A percentile compares a stretch with the other conserved stretches of the same genome.
These are phyloP conservation scores for Tieghemiomyces parasiticus DNA, from an alignment of 192 early-diverging fungal genomes.

Conservation along the genomic window DNA sequence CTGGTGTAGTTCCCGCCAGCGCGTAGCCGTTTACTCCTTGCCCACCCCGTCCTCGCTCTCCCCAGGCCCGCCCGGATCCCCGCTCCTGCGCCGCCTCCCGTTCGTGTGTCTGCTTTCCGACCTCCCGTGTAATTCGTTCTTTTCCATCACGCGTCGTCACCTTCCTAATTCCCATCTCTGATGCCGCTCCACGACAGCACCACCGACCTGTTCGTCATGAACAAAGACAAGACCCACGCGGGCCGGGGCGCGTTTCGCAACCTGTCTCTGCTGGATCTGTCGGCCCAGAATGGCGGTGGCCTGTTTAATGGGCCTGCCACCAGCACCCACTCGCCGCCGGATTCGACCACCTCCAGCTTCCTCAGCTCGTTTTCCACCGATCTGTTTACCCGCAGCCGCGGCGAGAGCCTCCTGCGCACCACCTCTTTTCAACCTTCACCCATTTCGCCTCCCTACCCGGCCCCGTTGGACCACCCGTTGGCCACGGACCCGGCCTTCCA, in stretches of 20 bases:
- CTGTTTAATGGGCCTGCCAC: neutral
- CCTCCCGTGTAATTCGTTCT: too few relatives aligned
- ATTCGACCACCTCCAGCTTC: neutral
- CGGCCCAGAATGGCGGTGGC: neutral
- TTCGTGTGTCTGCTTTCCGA: too few relatives aligned
- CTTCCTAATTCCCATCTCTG: too few relatives aligned
- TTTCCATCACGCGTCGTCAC: too few relatives aligned
- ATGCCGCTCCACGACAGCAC: too few relatives aligned
- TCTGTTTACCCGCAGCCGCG: neutral
- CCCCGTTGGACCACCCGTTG: neutral
- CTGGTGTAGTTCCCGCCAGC: too few relatives aligned
- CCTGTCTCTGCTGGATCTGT: neutral
- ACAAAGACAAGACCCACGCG: too few relatives aligned
- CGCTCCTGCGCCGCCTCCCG: too few relatives aligned
- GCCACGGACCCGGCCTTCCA: constrained; percentile 13
- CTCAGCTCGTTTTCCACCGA: neutral
- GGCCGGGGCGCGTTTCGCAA: neutral
- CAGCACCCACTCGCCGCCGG: neutral
- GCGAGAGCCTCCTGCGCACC: neutral
- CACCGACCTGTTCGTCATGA: too few relatives aligned
- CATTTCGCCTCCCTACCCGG: neutral
- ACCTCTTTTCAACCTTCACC: neutral
- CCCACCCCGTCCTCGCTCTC: too few relatives aligned
- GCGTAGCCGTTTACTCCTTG: too few relatives aligned
- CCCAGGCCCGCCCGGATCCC: too few relatives aligned